Conservation (phyloP, 768 basidiomycete species). For the Boletellus ananiceps region DNA sequence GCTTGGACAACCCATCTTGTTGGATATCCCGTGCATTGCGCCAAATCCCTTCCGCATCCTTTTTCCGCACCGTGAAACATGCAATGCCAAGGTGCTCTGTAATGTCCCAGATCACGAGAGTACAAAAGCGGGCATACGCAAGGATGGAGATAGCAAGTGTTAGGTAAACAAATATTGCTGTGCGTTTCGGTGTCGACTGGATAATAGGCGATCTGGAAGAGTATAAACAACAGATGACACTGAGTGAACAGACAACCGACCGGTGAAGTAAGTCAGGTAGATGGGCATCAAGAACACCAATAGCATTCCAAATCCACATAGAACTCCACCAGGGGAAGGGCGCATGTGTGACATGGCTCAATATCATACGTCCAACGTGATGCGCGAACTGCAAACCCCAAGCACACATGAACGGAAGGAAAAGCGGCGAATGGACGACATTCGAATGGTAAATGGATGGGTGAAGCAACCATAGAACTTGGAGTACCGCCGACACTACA, state of each 20-base stretch:
- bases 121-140: conserved; percentile 73
- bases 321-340: conserved; percentile 85
- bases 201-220: conserved; percentile 62
- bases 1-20: conserved; percentile 23
- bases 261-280: conserved; percentile 59
- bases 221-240: neutral
- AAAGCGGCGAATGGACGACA: conserved; percentile 71
- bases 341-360: conserved; percentile 84
- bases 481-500: conserved; percentile 59
- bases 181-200: conserved; percentile 58
- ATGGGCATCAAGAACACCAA: conserved; percentile 83
- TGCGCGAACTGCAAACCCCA: conserved; percentile 94
- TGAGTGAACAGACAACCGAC: conserved; percentile 38
- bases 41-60: conserved; percentile 68
- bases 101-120: conserved; percentile 81
- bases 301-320: conserved; percentile 77
- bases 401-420: conserved; percentile 84
- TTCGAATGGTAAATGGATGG: conserved; percentile 55
- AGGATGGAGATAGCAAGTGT: conserved; percentile 65
- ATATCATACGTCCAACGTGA: conserved; percentile 88
- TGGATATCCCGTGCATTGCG: conserved; percentile 29
- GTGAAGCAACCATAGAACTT: conserved; percentile 77
- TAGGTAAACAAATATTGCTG: conserved; percentile 66
- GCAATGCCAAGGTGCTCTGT: conserved; percentile 91
- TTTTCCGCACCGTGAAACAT: conserved; percentile 89